Evolutionary conservation across 306 rosid species (phyloP), one percentile per base, ranked within the genome.

Genomic region (Hippophae rhamnoides): DNA sequence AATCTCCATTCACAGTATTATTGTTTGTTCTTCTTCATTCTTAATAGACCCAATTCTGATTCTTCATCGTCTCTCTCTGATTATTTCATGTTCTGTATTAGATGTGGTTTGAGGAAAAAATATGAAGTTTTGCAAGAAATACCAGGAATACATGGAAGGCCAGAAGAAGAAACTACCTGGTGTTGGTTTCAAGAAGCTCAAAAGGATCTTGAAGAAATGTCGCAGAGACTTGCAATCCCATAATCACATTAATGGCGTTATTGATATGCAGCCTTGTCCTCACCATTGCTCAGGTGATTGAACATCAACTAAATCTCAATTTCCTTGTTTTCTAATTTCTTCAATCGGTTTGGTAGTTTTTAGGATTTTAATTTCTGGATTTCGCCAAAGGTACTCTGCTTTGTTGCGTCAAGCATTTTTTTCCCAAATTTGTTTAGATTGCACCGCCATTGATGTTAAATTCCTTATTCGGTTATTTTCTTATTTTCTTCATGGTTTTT

Each of bases 91-190:
- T 46, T 6, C 46, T 7, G 23, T 43, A 12, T 41, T 31, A 43
- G 6, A 57, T 43, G 10, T 3, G 5, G 44, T 46, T 25, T 6
- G n/a, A 7, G 23, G 18, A 41, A 46, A 41, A 58, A 78, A 73
- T 45, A 92, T 92, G 98, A 92, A 92, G 75, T 92, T 92, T 78
- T 88, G 98, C 79, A 92, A 92, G 82, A 83, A 63, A 71, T 92
- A 92, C 69, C 87, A 80, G 57, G 77, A 85, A 60, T 92, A 81
- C 85, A 78, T 88, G 89, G 86, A 82, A 69, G 81, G 78, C 53
- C 95, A 92, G 59, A 72, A 80, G 79, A 73, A 76, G 59, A 81
- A 85, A 47, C 82, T 85, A 11, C 98, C 95, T 7, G 95, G 47
- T 46, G 82, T 92, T 67, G 93, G 89, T 10, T 81, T 92, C 74